Base-by-base conservation (phyloP, 2,329 filamentous ascomycete species). In the Hansfordia pulvinata region DNA sequence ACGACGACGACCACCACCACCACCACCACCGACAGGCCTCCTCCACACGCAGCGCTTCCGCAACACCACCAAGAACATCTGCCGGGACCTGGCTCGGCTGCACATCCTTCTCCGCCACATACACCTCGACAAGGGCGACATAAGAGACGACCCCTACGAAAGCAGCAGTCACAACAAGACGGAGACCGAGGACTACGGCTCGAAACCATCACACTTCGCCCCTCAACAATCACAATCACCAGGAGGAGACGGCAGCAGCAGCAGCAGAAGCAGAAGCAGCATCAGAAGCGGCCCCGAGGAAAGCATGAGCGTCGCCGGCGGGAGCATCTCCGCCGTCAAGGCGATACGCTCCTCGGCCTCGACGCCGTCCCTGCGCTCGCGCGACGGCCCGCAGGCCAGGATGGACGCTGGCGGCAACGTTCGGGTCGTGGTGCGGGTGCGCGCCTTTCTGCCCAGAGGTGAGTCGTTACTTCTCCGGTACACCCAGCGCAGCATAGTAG, bases 381-480 rank as follows among this genome's bases (percentile, higher is more conserved):
- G 74, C 46, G 77, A 83, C 56, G 70, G 70, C 26, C 52, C 66
- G 32, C 59, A 62, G 41, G 58, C 59, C 39, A 63, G 58, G 47
- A 65, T 66, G 60, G 62, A 74, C 44, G 49, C 64, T 35, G 78
- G 74, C 35, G 80, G 79, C 30, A 90, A 90, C 52, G 82, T 90
- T 32, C 69, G 74, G 41, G 82, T 90, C 16, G 82, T 88, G 17
- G 82, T 90, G 33, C 66, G 82, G 47, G 81, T 88, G 30, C 64
- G 82, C 44, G 80, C 72, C 2, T 88, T 88, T 57, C 58, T 90
- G 32, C 77, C 73, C 25, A 60, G 82, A 72, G 82, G 82, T 85
- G 58, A 34, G 56, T 43, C 22, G 9, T 17, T 10, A 13, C 11
- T 11, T 10, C 31, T 19, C 21, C 4, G 16, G 19, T 30, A 8